Evolutionary conservation across 345 rosid species (phyloP).

Genomic region (Syzygium oleosum): DNA sequence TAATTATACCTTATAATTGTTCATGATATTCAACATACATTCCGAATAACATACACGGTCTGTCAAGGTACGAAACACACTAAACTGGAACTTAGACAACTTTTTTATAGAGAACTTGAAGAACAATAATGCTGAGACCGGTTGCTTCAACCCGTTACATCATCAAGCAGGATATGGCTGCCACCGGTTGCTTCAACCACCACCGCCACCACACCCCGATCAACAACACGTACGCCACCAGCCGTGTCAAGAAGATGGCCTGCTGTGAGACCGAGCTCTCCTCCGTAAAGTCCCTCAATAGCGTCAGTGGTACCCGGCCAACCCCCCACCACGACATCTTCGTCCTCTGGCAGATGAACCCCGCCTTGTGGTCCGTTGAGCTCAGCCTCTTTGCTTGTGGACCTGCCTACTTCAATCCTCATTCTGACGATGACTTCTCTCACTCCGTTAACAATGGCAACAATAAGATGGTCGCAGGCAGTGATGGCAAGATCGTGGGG

Average conservation of each 20-base stretch:
- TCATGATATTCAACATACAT: too few species aligned
- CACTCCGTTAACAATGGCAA: neutral
- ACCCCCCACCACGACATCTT: conserved; percentile 30
- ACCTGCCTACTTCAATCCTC: neutral
- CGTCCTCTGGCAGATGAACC: conserved; percentile 87
- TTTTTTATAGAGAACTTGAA: too few species aligned
- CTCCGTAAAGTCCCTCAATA: conserved; percentile 64
- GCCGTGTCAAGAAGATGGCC: conserved; percentile 61
- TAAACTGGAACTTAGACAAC: too few species aligned
- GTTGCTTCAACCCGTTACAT: conserved; percentile 39
- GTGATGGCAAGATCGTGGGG: conserved; percentile 83
- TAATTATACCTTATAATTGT: too few species aligned
- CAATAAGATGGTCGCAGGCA: conserved; percentile 72
- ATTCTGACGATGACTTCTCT: neutral
- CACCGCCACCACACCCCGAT: too few species aligned
- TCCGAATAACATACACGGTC: too few species aligned
- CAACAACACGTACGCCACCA: conserved; percentile 63
- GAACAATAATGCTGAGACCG: too few species aligned
- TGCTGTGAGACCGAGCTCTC: conserved; percentile 82
- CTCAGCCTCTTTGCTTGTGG: conserved; percentile 41
- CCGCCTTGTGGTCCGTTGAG: conserved; percentile 92
- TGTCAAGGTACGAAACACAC: too few species aligned
- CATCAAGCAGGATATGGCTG: conserved; percentile 67
- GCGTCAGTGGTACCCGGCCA: neutral
- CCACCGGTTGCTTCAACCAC: conserved; percentile 59